Base-by-base conservation (phyloP, 2,329 filamentous ascomycete genomes). In the Scedosporium minutisporum region DNA sequence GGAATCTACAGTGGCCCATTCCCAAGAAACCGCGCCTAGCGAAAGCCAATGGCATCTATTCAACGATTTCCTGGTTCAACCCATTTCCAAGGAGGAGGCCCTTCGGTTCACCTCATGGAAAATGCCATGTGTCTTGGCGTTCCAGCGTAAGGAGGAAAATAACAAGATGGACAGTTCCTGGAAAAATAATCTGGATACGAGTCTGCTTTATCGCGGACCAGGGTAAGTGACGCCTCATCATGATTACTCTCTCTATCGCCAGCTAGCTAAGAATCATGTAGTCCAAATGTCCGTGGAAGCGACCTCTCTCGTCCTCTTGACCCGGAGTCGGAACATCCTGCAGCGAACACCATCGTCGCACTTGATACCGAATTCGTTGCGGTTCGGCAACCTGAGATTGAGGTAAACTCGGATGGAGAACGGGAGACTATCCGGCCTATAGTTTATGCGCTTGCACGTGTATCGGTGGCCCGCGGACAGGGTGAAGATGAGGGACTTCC, bases 361-460 rank as follows among this genome's bases (percentile, higher is more conserved):
- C 85, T 99, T 4, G 95, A 99, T 71, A 96, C 96, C 0, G 95
- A 99, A 73, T 99, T 99, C 68, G 96, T 99, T 6, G 88, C 92
- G 23, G 84, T 97, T 1, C 90, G 96, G 66, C 89, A 95, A 67
- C 91, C 95, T 57, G 93, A 97, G 72, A 96, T 97, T 61, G 91
- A 97, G 70, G 91, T 99, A 77, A 96, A 96, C 72, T 93, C 93
- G 3, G 93, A 97, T 67, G 95, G 95, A 23, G 90, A 91, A 48
- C 87, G 92, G 59, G 92, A 96, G 70, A 96, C 93, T 14, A 95
- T 97, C 48, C 85, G 93, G 1, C 95, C 95, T 0, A 93, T 89
- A 65, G 91, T 93, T 33, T 91, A 95, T 67, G 93, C 93, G 0
- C 83, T 99, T 12, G 95, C 93, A n/a, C 86, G 95, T 65, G 91